A percentile compares a stretch with the other conserved stretches of the same genome.
phyloP scores from a whole-genome alignment of 352 stramenopile species.

The Phytophthora podocarpi region DNA sequence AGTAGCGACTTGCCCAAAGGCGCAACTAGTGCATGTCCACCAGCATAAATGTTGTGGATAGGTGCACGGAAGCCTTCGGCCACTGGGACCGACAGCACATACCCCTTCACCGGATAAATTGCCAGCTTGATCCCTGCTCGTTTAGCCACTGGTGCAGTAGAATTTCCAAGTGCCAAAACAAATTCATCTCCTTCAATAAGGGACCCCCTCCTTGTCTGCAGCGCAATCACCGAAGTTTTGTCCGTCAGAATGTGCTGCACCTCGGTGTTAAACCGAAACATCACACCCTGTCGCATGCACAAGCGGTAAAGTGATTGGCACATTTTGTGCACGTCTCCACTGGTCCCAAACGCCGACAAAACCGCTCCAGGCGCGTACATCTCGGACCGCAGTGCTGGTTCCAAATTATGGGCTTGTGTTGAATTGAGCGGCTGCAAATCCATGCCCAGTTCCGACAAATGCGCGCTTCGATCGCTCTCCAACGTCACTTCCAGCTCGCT shows the following conservation, averaged over 20 bases:
- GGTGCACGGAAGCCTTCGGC: conserved; percentile 64
- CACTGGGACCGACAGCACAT: conserved; percentile 85
- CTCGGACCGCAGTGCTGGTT: conserved; percentile 60
- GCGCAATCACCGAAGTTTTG: conserved; percentile 73
- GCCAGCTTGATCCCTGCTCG: conserved; percentile 75
- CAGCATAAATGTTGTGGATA: conserved; percentile 85
- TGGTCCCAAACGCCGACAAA: conserved; percentile 83
- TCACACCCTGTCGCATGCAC: conserved; percentile 83
- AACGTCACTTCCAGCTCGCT: conserved; percentile 70
- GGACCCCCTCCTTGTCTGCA: conserved; percentile 80
- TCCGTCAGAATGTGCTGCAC: conserved; percentile 82
- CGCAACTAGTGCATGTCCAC: conserved; percentile 75
- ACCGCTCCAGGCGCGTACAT: conserved; percentile 73
- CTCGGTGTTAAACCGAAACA: conserved; percentile 90
- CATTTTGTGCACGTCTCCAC: conserved; percentile 90
- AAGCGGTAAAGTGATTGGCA: conserved; percentile 81
- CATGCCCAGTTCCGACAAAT: conserved; percentile 81
- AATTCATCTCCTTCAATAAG: conserved; percentile 90
- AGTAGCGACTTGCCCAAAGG: conserved; percentile 68
- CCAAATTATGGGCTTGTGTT: conserved; percentile 64
- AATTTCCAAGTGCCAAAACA: conserved; percentile 83
- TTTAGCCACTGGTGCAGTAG: conserved; percentile 66
- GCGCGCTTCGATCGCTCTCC: conserved; percentile 70
- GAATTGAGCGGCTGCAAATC: conserved; percentile 69
- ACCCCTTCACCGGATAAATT: conserved; percentile 88